Conservation (phyloP, 2,329 filamentous ascomycete species). For the Seiridium unicorne region DNA sequence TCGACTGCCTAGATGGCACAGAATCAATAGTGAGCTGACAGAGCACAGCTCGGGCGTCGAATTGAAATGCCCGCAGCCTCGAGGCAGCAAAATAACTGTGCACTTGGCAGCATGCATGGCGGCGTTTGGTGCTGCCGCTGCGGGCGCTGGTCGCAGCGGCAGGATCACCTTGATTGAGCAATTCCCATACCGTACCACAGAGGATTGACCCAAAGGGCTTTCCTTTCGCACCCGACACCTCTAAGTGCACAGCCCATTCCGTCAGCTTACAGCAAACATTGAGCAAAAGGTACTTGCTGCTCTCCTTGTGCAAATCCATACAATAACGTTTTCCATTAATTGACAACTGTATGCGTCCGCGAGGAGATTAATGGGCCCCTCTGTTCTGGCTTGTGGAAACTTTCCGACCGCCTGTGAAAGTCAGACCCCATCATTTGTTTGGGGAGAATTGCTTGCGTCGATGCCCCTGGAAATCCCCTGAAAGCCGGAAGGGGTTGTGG, state of each 20-base stretch:
- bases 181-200: too few relatives aligned
- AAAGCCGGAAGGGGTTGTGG: background rate
- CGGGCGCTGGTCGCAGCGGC: too few relatives aligned
- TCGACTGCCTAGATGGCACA: background rate
- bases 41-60: background rate
- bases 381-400: constrained; percentile 5
- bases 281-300: background rate
- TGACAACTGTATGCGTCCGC: background rate
- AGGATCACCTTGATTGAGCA: too few relatives aligned
- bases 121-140: background rate
- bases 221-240: too few relatives aligned
- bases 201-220: too few relatives aligned
- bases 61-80: background rate
- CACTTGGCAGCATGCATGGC: too few relatives aligned
- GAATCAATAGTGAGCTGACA: background rate
- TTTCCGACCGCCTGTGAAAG: background rate
- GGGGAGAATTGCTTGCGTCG: constrained; percentile 3
- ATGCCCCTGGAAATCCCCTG: background rate
- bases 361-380: constrained; percentile 1
- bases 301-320: background rate
- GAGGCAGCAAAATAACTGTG: too few relatives aligned
- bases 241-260: too few relatives aligned
- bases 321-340: constrained; percentile 7
- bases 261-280: background rate
- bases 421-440: constrained; percentile 3